phyloP scores from a whole-genome alignment of 2,329 filamentous ascomycete species.

The Stenocarpella maydis region DNA sequence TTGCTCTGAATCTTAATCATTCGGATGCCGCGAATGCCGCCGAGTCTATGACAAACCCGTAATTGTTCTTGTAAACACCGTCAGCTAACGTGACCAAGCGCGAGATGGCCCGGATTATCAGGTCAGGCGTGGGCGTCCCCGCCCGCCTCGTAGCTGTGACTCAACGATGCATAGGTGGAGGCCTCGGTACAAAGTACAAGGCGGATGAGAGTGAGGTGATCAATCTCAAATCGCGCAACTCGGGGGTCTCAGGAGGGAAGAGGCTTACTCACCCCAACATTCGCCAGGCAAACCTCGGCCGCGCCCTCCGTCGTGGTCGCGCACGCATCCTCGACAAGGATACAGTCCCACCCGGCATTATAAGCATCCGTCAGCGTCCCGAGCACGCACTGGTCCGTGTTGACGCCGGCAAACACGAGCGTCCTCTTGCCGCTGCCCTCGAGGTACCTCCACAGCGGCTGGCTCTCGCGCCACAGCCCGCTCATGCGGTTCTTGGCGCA shows the following conservation, averaged over 20 bases:
- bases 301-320: constrained; percentile 56
- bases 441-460: constrained; percentile 53
- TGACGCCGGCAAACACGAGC: constrained; percentile 65
- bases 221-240: neutral
- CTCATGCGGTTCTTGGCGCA: constrained; percentile 67
- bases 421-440: constrained; percentile 51
- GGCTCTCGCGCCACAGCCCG: constrained; percentile 59
- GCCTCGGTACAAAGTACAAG: neutral
- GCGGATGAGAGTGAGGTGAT: neutral
- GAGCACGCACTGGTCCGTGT: constrained; percentile 68
- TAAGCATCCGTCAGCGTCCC: constrained; percentile 64
- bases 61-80: constrained; percentile 32
- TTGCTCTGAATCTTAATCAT: neutral
- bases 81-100: constrained; percentile 12
- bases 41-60: constrained; percentile 39
- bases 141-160: neutral
- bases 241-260: neutral
- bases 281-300: constrained; percentile 46
- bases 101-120: neutral
- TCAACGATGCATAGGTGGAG: neutral
- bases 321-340: constrained; percentile 63
- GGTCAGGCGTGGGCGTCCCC: neutral
- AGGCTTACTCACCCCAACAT: constrained; percentile 46
- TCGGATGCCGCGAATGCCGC: constrained; percentile 31
- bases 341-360: constrained; percentile 62